A percentile compares a stretch with the other conserved stretches of the same genome.
Conservation (phyloP, 2,329 filamentous ascomycete species). For the Teratosphaeria pseudoeucalypti region DNA sequence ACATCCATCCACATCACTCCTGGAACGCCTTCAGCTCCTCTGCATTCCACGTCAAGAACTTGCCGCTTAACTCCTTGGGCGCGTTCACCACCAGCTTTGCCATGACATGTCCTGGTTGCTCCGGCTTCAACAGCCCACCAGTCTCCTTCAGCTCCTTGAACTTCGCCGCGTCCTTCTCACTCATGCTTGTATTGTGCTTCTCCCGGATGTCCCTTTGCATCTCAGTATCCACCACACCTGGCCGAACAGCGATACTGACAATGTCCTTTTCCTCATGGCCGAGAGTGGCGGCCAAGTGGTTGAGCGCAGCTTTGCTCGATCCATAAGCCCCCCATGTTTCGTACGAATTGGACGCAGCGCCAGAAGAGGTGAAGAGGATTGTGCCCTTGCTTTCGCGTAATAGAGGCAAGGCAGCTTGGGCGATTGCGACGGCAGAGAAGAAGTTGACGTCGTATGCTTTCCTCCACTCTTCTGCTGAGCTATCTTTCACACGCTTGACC, state of each 20-base stretch:
- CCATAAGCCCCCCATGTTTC: constrained; percentile 72
- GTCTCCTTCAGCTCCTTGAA: constrained; percentile 62
- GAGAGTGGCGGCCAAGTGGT: constrained; percentile 65
- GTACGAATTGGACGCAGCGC: constrained; percentile 59
- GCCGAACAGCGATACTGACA: constrained; percentile 60
- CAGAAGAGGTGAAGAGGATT: constrained; percentile 71
- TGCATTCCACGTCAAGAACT: constrained; percentile 53
- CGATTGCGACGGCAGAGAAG: constrained; percentile 70
- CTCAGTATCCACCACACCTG: constrained; percentile 75
- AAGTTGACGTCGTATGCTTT: constrained; percentile 72
- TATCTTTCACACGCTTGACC: constrained; percentile 58
- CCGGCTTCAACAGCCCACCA: constrained; percentile 59
- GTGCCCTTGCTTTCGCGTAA: constrained; percentile 59
- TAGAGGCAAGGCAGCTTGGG: constrained; percentile 60
- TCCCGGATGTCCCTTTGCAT: constrained; percentile 82
- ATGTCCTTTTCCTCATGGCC: constrained; percentile 68
- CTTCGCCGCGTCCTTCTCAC: constrained; percentile 45
- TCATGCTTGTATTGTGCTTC: constrained; percentile 53
- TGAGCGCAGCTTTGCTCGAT: constrained; percentile 71
- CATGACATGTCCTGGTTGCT: constrained; percentile 79
- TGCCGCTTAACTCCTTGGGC: constrained; percentile 59
- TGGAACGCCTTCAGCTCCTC: constrained; percentile 24
- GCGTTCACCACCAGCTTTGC: constrained; percentile 63
- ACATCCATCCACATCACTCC: constrained; percentile 1
- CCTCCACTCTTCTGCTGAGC: constrained; percentile 64